phyloP scores from a whole-genome alignment of 2,329 filamentous ascomycete genomes.

The Phialocephala sp. region DNA sequence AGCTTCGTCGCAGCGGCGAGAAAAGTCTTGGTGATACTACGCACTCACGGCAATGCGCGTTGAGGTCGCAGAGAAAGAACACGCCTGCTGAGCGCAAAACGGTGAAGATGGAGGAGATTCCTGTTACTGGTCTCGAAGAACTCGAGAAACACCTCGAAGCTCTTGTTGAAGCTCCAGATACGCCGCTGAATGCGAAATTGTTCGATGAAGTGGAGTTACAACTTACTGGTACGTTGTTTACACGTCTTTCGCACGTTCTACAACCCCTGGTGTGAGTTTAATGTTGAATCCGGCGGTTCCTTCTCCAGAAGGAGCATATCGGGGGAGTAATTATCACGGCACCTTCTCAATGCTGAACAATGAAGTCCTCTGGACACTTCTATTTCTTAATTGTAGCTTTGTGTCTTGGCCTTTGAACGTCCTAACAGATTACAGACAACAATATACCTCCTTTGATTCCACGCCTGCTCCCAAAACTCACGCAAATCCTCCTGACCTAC shows the following conservation, averaged over 20 bases:
- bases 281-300: neutral
- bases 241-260: neutral
- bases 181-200: constrained; percentile 53
- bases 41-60: too few species aligned
- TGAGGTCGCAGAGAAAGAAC: neutral
- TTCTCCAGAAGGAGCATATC: neutral
- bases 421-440: constrained; percentile 48
- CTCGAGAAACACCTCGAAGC: constrained; percentile 59
- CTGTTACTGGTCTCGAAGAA: constrained; percentile 58
- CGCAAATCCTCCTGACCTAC: constrained; percentile 57
- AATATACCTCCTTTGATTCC: constrained; percentile 60
- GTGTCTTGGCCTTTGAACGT: neutral
- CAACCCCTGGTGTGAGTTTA: neutral
- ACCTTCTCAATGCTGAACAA: neutral
- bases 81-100: neutral
- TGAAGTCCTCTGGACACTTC: neutral
- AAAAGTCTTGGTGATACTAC: neutral
- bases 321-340: neutral
- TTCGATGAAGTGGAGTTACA: constrained; percentile 66
- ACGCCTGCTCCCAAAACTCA: constrained; percentile 59
- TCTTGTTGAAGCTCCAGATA: constrained; percentile 51
- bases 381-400: neutral
- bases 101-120: constrained; percentile 46
- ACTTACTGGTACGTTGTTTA: constrained; percentile 52
- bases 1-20: too few species aligned